Evolutionary conservation across 768 basidiomycete genomes (phyloP), one percentile per base, ranked within the genome.

Genomic region (Collybia nuda): DNA sequence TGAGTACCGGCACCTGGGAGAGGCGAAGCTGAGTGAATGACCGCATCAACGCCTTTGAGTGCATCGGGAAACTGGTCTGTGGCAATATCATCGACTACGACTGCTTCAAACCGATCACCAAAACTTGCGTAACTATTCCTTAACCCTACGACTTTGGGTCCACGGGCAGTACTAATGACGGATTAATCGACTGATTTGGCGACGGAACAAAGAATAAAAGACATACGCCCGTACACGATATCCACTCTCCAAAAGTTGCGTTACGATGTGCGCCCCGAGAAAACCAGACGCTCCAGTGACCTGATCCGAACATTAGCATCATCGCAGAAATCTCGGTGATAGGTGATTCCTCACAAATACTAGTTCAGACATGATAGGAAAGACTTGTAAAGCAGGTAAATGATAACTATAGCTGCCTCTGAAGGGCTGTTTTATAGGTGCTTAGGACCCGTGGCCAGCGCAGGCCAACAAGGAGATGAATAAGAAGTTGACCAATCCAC

Each of bases 191-290:
- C 5, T 22, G 8, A 9, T 6, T 15, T 2, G 14, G 23, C 24
- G n/a, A n/a, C n/a, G 5, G 3, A 14, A 18, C 5, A 28, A 35
- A 18, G 17, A 44, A 24, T 17, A 18, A n/a, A n/a, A n/a, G n/a
- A 56, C 70, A 42, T 52, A 74, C 73, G 76, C 82, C 54, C 75
- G 66, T 36, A 84, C 81, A 7, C 63, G 67, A 56, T 76, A 79
- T 1, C 82, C 81, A 17, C 64, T 61, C n/a, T 72, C 58, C 18
- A 80, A 57, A 3, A 80, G 66, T 36, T 74, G 63, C 11, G 70
- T 57, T 12, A 71, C 69, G 21, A 77, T 65, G 47, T 77, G 75
- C 9, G 74, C 65, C 7, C 74, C 76, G 5, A 74, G 56, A 56
- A 72, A 78, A 17, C 76, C 74, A 19, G 76, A 72, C 15, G 69